phyloP scores from a whole-genome alignment of 805 yeast species.

The Candida rishiriensis region DNA sequence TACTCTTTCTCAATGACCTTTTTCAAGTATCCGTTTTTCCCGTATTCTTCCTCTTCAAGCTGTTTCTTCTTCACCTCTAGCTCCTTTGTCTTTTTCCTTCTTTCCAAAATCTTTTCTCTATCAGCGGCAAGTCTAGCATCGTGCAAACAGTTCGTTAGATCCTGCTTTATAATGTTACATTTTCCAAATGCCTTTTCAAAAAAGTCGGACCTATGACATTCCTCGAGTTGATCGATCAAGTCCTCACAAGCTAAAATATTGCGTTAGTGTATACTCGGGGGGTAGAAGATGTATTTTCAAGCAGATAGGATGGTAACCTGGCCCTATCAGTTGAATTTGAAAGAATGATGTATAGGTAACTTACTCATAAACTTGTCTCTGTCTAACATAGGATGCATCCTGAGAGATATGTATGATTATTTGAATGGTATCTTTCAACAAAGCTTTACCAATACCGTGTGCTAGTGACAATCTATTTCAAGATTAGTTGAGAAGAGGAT shows the following conservation, averaged over 20 bases:
- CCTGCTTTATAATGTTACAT: constrained; percentile 82
- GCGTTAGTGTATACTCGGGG: no score
- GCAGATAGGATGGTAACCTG: no score
- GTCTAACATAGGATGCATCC: constrained; percentile 31
- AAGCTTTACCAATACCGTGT: no score
- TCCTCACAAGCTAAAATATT: constrained; percentile 58
- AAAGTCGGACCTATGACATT: constrained; percentile 74
- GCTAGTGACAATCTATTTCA: no score
- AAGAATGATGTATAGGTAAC: constrained; percentile 27
- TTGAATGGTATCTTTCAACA: background rate
- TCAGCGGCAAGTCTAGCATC: constrained; percentile 64
- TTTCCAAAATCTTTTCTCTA: constrained; percentile 48
- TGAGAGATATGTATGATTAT: constrained; percentile 49
- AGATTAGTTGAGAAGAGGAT: no score
- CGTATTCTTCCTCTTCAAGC: constrained; percentile 73
- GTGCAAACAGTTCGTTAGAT: constrained; percentile 73
- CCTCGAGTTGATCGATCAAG: constrained; percentile 80
- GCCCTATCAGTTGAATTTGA: background rate
- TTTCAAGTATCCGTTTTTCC: constrained; percentile 67
- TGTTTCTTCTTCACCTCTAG: constrained; percentile 55
- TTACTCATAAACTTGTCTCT: constrained; percentile 28
- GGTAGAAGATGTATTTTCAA: background rate
- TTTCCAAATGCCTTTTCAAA: constrained; percentile 70
- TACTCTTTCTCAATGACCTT: constrained; percentile 56
- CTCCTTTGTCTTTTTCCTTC: constrained; percentile 51